Conservation (phyloP, 1,139 yeast species). For the Trichomonascaceae sp. region DNA sequence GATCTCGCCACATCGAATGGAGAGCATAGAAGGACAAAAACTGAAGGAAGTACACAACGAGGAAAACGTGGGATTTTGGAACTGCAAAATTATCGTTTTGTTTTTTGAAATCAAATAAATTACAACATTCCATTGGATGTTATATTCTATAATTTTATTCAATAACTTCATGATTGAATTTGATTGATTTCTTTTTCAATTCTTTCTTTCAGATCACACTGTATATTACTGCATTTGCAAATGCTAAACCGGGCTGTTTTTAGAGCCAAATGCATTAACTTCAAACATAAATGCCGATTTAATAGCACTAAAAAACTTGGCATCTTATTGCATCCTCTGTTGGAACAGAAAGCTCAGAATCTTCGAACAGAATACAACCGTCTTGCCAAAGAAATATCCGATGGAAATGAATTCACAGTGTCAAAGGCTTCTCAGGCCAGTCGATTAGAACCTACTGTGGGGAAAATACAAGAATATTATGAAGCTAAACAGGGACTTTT, state of each 20-base stretch:
- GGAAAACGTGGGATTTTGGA: not conserved
- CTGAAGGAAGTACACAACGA: not conserved
- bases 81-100: not conserved
- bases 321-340: slow-evolving; percentile 19
- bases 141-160: not conserved
- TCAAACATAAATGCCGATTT: not conserved
- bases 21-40: not conserved
- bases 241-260: not conserved
- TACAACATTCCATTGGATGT: not conserved
- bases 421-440: slow-evolving; percentile 54
- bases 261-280: not conserved
- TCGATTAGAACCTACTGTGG: slow-evolving; percentile 48
- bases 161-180: not conserved
- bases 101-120: too few relatives aligned
- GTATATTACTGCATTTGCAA: not conserved
- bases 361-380: slow-evolving; percentile 45
- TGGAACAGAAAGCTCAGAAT: slow-evolving; percentile 47
- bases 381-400: slow-evolving; percentile 45
- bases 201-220: not conserved
- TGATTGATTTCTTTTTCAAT: not conserved
- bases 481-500: slow-evolving; percentile 27
- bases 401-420: slow-evolving; percentile 45
- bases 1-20: slow-evolving; percentile 9
- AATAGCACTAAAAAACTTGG: not conserved
- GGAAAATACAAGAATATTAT: slow-evolving; percentile 45